These are phyloP conservation scores for Pyrenophora tritici-repentis DNA, from an alignment of 2,329 filamentous ascomycete species.

Conservation along the genomic window DNA sequence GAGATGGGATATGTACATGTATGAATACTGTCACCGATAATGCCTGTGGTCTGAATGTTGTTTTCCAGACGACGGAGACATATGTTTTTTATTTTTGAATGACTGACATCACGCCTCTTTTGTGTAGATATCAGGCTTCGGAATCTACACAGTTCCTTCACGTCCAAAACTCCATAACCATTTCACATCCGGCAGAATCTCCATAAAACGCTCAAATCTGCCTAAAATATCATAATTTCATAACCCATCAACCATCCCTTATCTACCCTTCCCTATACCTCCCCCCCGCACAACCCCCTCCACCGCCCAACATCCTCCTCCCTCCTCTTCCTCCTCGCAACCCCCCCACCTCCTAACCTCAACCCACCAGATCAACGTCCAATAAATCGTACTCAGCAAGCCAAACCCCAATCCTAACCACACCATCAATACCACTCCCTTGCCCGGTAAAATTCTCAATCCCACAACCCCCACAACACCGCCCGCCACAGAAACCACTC, in stretches of 20 bases:
- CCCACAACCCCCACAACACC: slow-evolving; percentile 15
- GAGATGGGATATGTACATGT: slow-evolving; percentile 32
- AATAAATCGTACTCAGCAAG: slow-evolving; percentile 21
- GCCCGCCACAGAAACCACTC: slow-evolving; percentile 7
- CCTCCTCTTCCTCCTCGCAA: slow-evolving; percentile 20
- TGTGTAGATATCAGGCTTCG: too few species aligned
- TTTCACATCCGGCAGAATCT: too few species aligned
- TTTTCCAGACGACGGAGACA: too few species aligned
- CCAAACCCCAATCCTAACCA: slow-evolving; percentile 26
- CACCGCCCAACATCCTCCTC: slow-evolving; percentile 31
- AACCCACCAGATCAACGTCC: slow-evolving; percentile 34
- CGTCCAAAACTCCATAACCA: too few species aligned
- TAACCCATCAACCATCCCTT: too few species aligned
- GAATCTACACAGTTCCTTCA: too few species aligned
- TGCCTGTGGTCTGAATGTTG: too few species aligned
- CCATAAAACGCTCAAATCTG: too few species aligned
- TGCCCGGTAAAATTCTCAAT: slow-evolving; percentile 13
- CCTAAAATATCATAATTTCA: too few species aligned
- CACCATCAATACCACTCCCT: slow-evolving; percentile 19
- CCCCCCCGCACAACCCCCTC: slow-evolving; percentile 1
- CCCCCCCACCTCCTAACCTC: slow-evolving; percentile 26
- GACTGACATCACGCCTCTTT: too few species aligned
- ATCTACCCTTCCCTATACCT: too few species aligned
- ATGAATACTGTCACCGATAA: neutral
- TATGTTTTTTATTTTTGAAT: too few species aligned